Evolutionary conservation across 2,329 filamentous ascomycete species (phyloP), one percentile per base, ranked within the genome.

Genomic region (Emericellopsis cladophorae): DNA sequence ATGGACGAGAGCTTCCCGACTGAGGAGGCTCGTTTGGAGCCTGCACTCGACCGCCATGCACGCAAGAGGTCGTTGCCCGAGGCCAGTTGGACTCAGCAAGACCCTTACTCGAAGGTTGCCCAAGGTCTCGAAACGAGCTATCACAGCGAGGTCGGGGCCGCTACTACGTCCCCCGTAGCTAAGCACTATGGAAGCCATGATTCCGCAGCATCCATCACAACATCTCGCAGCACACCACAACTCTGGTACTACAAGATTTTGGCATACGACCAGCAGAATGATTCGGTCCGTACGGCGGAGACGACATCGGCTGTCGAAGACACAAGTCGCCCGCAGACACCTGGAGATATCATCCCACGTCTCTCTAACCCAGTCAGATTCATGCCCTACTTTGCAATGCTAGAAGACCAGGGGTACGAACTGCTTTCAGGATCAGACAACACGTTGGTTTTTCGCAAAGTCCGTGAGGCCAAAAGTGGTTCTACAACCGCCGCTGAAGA

Each of bases 381-480:
- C 57, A 66, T 84, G 11, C 69, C 78, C 4, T 68, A 83, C 48
- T 77, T 85, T 43, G 62, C 65, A 4, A 56, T 66, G 1, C 65
- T 84, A 2, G 68, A 78, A 44, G 61, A 65, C 0, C 65, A 80
- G 42, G 81, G 80, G 0, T 85, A 77, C 46, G 79, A 83, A 49
- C 76, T 84, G 32, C 69, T 79, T 2, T 76, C 79, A 2, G 79
- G 78, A 2, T 66, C 66, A 37, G 71, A 70, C 6, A 70, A 84
- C 46, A 65, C 83, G 5, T 65, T 85, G 22, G 69, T 86, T 4
- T 81, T 84, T 51, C 76, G 76, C 46, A 79, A 81, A 56, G 67
- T 74, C 4, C 63, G 58, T 22, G 42, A 47, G 9, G 46, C 46
- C 8, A 47, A 51, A 2, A 36, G 6, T 21, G 40, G 16, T 16